phyloP scores from a whole-genome alignment of 2,329 filamentous ascomycete genomes.

The Colletotrichum shisoi region DNA sequence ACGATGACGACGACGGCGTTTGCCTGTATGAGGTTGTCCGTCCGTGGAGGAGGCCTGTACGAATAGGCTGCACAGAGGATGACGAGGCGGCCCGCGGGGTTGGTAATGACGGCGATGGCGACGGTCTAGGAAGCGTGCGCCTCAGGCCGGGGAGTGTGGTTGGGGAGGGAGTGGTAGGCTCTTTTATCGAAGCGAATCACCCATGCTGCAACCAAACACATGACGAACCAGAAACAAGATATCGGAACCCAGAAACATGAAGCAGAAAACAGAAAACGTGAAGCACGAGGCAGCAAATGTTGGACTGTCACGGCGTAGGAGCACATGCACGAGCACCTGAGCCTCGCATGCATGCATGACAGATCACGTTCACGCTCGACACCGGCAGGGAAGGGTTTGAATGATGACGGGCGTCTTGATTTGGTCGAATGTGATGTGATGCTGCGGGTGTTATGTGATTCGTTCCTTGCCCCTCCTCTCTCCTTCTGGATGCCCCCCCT shows the following conservation, averaged over 20 bases:
- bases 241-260: background rate
- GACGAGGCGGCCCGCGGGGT: conserved; percentile 8
- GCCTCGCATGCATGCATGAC: conserved; percentile 34
- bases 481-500: no score
- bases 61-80: conserved; percentile 12
- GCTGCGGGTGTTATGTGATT: background rate
- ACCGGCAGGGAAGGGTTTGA: background rate
- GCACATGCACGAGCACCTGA: background rate
- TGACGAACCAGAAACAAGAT: no score
- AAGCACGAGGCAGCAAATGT: background rate
- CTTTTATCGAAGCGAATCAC: conserved; percentile 1
- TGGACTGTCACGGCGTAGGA: background rate
- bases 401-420: conserved; percentile 23
- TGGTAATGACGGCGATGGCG: background rate
- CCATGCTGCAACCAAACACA: background rate
- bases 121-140: background rate
- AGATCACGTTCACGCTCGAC: conserved; percentile 32
- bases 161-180: conserved; percentile 12
- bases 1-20: background rate
- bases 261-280: background rate
- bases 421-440: background rate
- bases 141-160: background rate
- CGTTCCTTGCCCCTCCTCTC: background rate
- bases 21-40: background rate
- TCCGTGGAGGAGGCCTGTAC: background rate